Base-by-base conservation (phyloP, 345 rosid genomes). In the Geranium rotundifolium region DNA sequence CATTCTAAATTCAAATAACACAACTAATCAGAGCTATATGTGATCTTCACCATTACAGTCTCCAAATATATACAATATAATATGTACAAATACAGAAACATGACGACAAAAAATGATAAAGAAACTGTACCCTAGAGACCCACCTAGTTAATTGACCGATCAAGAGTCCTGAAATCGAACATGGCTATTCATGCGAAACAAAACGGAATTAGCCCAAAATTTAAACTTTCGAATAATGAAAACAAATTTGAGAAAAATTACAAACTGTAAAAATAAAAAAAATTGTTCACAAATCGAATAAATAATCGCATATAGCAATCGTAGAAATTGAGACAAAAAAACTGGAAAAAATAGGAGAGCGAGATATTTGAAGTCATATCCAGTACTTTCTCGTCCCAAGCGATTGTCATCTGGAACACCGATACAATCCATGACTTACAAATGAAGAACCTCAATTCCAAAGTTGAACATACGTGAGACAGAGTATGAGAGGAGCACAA, bases 131-230 rank as follows among this genome's bases (percentile, higher is more conserved):
- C 55, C 55, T 19, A 18, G 30, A 52, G 49, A 56, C 64, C 57
- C 46, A 65, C 67, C 76, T 54, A 56, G 34, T 60, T 54, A 29
- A 55, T 34, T 41, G 69, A 19, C 67, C 67, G 76, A 68, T 68
- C 72, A 52, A 52, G 64, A 57, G 23, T n/a, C 13, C 50, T 29
- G 50, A 61, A 61, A 61, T 57, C 69, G 65, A 70, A 74, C n/a
- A n/a, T n/a, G n/a, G n/a, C n/a, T n/a, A n/a, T n/a, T n/a, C 65
- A 73, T 54, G 69, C 37, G 14, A 4, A 19, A 19, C 17, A 31
- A 8, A 18, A 34, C 23, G 9, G 7, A 18, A 6, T 5, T 31
- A 18, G 29, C 56, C 17, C 20, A 54, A 59, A 19, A 63, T 20
- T 23, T 19, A 58, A 67, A 14, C 7, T n/a, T 50, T 29, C 59